phyloP scores from a whole-genome alignment of 2,329 filamentous ascomycete species.

The Lasiodiplodia theobromae region DNA sequence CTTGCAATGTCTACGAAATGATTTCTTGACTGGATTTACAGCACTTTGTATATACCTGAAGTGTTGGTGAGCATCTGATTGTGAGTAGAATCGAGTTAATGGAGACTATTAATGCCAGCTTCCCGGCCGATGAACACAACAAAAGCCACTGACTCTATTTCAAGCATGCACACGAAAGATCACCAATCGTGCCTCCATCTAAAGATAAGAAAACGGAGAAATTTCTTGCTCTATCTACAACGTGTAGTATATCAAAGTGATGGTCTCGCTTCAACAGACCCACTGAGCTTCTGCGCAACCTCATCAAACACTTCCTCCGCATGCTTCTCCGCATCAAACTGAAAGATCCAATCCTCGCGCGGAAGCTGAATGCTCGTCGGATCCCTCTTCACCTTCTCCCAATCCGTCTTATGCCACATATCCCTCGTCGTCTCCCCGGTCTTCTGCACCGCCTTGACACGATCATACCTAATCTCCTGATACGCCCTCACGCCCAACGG shows the following conservation, averaged over 20 bases:
- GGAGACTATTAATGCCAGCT: too few species aligned
- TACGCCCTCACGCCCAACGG: conserved; percentile 17
- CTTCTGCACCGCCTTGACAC: conserved; percentile 34
- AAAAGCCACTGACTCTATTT: too few species aligned
- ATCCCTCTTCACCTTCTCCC: conserved; percentile 29
- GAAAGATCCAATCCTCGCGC: conserved; percentile 21
- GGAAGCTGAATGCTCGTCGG: conserved; percentile 15
- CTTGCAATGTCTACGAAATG: too few species aligned
- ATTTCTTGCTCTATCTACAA: neutral
- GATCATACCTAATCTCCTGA: conserved; percentile 21
- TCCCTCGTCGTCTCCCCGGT: conserved; percentile 26
- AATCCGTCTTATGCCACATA: conserved; percentile 39
- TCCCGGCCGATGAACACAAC: too few species aligned
- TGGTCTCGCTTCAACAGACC: conserved; percentile 3
- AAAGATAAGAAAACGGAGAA: too few species aligned
- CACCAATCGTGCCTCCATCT: too few species aligned
- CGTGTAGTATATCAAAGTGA: neutral
- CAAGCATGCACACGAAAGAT: too few species aligned
- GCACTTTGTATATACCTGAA: too few species aligned
- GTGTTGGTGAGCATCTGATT: too few species aligned
- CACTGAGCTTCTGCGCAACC: conserved; percentile 35
- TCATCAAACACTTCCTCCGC: conserved; percentile 33
- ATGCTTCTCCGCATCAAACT: conserved; percentile 23
- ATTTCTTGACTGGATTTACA: too few species aligned
- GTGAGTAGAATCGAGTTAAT: too few species aligned